Evolutionary conservation across 2,329 filamentous ascomycete genomes (phyloP), one percentile per base, ranked within the genome.

Genomic region (Drechslera avenae): DNA sequence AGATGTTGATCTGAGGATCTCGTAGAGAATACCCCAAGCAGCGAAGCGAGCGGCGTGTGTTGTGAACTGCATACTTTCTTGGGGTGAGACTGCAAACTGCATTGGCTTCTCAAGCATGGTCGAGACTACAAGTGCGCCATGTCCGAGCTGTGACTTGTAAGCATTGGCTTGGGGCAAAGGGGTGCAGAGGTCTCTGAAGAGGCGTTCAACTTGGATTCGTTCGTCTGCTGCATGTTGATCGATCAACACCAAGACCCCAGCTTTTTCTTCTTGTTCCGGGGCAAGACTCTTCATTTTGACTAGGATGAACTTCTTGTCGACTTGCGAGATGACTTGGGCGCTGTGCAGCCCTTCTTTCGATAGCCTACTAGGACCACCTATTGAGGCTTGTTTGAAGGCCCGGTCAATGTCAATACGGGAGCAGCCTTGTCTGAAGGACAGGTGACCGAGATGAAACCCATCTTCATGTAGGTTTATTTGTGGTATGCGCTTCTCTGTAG

Each of bases 211-310:
- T 1, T 86, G 86, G 56, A 89, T 86, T 37, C 94, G 83, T 75
- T 99, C 94, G 68, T 97, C 93, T 3, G 92, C 94, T 1, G 94
- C 94, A 68, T 99, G 94, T 66, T 99, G 94, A 66, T 99, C 94
- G 5, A 97, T 81, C 32, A 97, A 78, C 0, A 96, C 80, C 4
- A 97, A 75, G 1, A 85, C 60, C 2, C 68, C 56, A 12, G 19
- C 7, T 6, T 16, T n/a, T 6, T 35, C 30, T 35, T 54, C n/a
- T 6, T 32, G 36, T 9, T 14, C 30, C n/a, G 2, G 12, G 1
- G 9, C 28, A 8, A 31, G 4, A 5, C 42, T 52, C 13, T 21
- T 68, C 41, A 90, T 75, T 55, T 83, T 87, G 17, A 86, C 78
- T 0, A 99, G 75, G 13, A 99, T 88, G 67, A 96, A 99, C 70